Conservation (phyloP, 495 filamentous ascomycete genomes). For the Tetracladium marchalianum region DNA sequence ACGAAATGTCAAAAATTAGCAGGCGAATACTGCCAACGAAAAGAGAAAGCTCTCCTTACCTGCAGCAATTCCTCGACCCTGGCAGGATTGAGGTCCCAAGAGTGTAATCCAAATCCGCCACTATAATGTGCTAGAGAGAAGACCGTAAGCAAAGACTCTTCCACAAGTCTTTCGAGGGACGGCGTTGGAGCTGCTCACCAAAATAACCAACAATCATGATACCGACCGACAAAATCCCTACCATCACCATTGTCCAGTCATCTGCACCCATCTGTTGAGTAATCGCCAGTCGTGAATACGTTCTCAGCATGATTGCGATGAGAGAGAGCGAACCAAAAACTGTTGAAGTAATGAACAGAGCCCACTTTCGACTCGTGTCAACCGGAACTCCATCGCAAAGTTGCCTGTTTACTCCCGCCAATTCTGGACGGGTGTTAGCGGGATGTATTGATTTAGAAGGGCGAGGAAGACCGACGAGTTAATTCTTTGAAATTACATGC, state of each 20-base stretch:
- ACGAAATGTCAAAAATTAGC: not conserved
- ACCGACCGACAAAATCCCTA: not conserved
- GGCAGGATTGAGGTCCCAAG: conserved; percentile 5
- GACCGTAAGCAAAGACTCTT: not conserved
- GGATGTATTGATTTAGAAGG: not conserved
- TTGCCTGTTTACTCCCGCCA: not conserved
- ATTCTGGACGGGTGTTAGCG: not conserved
- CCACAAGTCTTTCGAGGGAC: not conserved
- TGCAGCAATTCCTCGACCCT: not conserved
- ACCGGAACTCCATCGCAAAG: conserved; percentile 3
- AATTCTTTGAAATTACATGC: conserved; percentile 5
- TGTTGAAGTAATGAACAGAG: not conserved
- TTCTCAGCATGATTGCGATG: conserved; percentile 4
- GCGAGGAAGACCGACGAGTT: not conserved
- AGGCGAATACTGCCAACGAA: not conserved
- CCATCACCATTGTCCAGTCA: conserved; percentile 3
- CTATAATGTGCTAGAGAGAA: too few species aligned
- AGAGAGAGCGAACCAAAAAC: conserved; percentile 3
- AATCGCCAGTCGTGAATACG: conserved; percentile 5
- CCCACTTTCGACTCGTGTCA: not conserved
- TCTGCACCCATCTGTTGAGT: conserved; percentile 3
- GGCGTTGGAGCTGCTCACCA: not conserved
- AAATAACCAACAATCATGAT: not conserved
- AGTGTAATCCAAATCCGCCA: conserved; percentile 1
- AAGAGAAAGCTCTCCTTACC: not conserved